A percentile compares a stretch with the other conserved stretches of the same genome.
Evolutionary conservation across 345 rosid genomes (phyloP).

Genomic region (Citrus hindsii): DNA sequence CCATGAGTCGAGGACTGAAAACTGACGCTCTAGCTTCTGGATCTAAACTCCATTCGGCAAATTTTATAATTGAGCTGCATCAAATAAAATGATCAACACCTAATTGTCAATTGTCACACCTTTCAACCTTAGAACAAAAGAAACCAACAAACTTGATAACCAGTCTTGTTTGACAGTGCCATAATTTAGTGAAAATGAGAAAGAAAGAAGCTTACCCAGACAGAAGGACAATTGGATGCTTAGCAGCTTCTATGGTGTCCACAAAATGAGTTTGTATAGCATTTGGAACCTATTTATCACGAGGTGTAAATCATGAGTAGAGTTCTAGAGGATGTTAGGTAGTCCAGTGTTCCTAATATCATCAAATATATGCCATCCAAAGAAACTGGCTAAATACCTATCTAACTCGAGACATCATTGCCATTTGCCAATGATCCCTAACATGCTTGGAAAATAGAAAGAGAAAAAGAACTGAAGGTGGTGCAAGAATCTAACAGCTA

Average conservation of each 20-base stretch:
- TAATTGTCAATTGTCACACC: background rate
- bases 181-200: conserved; percentile 2
- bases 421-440: background rate
- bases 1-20: conserved; percentile 99
- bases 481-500: background rate
- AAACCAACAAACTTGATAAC: background rate
- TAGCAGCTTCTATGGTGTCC: conserved; percentile 55
- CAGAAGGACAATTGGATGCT: conserved; percentile 76
- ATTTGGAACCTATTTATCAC: conserved; percentile 68
- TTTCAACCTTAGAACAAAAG: background rate
- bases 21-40: conserved; percentile 60
- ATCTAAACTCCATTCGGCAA: conserved; percentile 79
- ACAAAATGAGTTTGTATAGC: conserved; percentile 66
- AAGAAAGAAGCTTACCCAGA: conserved; percentile 51
- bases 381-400: background rate
- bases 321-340: background rate
- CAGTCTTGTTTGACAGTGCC: background rate
- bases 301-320: conserved; percentile 4
- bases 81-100: conserved; percentile 14
- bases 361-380: background rate
- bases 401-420: background rate
- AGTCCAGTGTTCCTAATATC: background rate
- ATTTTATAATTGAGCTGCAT: conserved; percentile 75
- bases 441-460: background rate
- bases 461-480: background rate